Evolutionary conservation across 2,329 filamentous ascomycete species (phyloP).

Genomic region (Fusarium longipes): DNA sequence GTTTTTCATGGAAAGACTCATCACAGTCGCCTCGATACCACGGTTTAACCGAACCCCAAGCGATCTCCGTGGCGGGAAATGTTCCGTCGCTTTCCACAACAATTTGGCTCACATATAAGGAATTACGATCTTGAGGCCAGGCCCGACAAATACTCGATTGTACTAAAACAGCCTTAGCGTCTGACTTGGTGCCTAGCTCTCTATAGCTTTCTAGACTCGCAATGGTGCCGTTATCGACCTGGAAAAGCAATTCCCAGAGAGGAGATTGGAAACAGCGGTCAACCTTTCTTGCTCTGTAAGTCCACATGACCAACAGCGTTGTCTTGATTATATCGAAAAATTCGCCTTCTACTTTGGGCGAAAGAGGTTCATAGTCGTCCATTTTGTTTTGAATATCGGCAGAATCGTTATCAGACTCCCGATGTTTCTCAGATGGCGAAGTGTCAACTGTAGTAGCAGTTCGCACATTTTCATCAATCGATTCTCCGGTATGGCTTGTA

Average conservation of each 20-base stretch:
- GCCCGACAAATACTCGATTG: no score
- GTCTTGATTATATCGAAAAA: neutral
- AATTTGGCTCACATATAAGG: neutral
- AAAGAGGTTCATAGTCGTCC: neutral
- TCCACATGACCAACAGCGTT: neutral
- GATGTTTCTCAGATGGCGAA: accelerated
- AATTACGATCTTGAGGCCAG: neutral
- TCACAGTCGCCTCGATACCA: neutral
- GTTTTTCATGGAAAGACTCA: no score
- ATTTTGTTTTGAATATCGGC: no score
- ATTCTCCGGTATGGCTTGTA: neutral
- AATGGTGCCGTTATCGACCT: neutral
- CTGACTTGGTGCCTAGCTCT: no score
- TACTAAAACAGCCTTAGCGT: neutral
- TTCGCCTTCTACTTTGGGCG: neutral
- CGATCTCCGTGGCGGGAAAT: accelerated
- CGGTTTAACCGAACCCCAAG: neutral
- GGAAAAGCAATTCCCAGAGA: no score
- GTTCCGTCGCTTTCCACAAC: neutral
- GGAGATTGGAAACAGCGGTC: no score
- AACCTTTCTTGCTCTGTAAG: accelerated
- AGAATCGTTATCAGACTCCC: neutral
- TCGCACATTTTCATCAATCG: neutral
- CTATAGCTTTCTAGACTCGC: neutral
- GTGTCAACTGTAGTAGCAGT: accelerated